These are phyloP conservation scores for Dimocarpus longan DNA, from an alignment of 345 rosid genomes.

Conservation along the genomic window DNA sequence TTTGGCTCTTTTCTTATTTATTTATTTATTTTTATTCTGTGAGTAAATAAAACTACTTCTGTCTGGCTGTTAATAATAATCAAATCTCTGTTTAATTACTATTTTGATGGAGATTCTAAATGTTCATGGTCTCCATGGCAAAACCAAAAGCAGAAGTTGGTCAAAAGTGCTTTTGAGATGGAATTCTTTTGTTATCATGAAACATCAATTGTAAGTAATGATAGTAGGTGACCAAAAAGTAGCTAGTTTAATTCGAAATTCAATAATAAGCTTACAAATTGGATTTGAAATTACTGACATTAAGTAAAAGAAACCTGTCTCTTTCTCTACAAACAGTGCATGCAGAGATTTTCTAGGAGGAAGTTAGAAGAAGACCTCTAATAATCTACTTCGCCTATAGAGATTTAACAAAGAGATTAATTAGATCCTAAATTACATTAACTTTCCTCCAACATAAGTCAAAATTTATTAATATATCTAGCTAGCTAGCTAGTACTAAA, in stretches of 20 bases:
- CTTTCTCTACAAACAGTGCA: background rate
- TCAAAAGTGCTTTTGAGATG: conserved; percentile 38
- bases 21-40: no score
- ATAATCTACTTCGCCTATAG: conserved; percentile 19
- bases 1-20: no score
- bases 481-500: background rate
- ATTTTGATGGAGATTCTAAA: background rate
- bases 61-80: background rate
- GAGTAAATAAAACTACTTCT: no score
- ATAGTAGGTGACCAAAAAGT: conserved; percentile 40
- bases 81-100: background rate
- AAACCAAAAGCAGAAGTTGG: conserved; percentile 22
- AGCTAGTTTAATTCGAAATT: background rate
- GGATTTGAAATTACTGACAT: background rate
- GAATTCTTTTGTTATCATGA: background rate
- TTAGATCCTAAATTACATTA: conserved; percentile 14
- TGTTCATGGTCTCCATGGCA: background rate
- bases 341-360: background rate
- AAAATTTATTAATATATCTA: conserved; percentile 19
- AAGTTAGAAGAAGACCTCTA: background rate
- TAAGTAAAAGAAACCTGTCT: background rate
- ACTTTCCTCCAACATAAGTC: conserved; percentile 4
- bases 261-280: conserved; percentile 15
- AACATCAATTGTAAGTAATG: conserved; percentile 25
- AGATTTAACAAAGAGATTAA: conserved; percentile 31